A percentile compares a stretch with the other conserved stretches of the same genome.
phyloP scores from a whole-genome alignment of 179 eudicot genomes.

The Silene coronaria region DNA sequence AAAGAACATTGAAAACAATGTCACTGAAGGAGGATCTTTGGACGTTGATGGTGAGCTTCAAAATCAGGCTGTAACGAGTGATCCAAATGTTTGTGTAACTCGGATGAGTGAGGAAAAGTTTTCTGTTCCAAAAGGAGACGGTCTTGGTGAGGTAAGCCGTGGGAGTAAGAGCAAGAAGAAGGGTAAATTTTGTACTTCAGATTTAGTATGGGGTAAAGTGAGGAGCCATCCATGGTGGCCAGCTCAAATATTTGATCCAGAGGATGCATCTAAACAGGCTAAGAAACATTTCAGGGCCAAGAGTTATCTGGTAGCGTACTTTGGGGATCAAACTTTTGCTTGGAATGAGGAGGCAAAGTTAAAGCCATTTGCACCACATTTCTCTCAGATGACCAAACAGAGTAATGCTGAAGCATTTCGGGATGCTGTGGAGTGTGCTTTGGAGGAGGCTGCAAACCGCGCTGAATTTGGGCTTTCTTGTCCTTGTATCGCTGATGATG shows the following conservation, averaged over 20 bases:
- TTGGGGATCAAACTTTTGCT: constrained; percentile 38
- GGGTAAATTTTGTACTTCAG: constrained; percentile 21
- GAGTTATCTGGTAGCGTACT: constrained; percentile 31
- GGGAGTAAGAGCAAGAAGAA: constrained; percentile 12
- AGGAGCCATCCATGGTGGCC: constrained; percentile 46
- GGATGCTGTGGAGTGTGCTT: constrained; percentile 32
- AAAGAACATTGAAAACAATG: constrained; percentile 1
- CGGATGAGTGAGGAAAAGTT: neutral
- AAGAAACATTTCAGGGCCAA: constrained; percentile 24
- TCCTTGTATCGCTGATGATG: constrained; percentile 28
- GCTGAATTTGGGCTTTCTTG: constrained; percentile 36
- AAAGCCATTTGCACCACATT: constrained; percentile 31
- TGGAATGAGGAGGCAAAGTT: constrained; percentile 29
- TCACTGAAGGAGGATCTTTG: constrained; percentile 1
- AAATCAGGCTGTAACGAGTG: neutral
- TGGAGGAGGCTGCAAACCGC: constrained; percentile 35
- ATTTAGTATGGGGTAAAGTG: constrained; percentile 39
- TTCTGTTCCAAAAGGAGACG: constrained; percentile 9
- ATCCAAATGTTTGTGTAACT: neutral
- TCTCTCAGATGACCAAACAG: constrained; percentile 29
- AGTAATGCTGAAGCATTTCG: constrained; percentile 29
- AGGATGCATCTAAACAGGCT: constrained; percentile 29
- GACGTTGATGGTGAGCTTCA: neutral
- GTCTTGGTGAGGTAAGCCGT: constrained; percentile 5
- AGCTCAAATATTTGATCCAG: constrained; percentile 30